These are phyloP conservation scores for Aspergillus sp. DNA, from an alignment of 2,329 filamentous ascomycete genomes.

Conservation along the genomic window DNA sequence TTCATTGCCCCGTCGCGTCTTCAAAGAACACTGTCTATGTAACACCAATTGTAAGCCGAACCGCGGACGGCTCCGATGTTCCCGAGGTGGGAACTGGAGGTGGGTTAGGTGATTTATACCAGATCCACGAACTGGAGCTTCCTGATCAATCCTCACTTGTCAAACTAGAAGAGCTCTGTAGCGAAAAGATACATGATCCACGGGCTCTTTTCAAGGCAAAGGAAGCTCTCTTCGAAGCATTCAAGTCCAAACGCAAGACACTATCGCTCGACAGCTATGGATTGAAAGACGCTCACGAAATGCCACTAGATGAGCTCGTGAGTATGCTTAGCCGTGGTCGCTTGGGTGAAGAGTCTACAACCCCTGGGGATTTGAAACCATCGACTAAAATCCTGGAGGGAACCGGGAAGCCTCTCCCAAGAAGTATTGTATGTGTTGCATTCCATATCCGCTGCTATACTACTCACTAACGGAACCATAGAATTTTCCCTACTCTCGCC, in stretches of 20 bases:
- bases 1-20: slow-evolving; percentile 43
- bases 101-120: slow-evolving; percentile 72
- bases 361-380: background rate
- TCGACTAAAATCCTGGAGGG: background rate
- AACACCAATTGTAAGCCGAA: slow-evolving; percentile 70
- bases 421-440: slow-evolving; percentile 34
- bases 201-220: slow-evolving; percentile 28
- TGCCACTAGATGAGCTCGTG: slow-evolving; percentile 38
- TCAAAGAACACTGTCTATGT: slow-evolving; percentile 67
- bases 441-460: background rate
- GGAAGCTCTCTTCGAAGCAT: slow-evolving; percentile 32
- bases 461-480: slow-evolving; percentile 18
- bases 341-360: background rate
- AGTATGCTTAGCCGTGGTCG: slow-evolving; percentile 29
- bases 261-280: slow-evolving; percentile 41
- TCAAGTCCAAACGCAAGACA: slow-evolving; percentile 31
- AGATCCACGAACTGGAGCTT: slow-evolving; percentile 65
- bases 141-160: slow-evolving; percentile 49
- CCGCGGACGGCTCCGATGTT: slow-evolving; percentile 58
- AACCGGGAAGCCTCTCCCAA: slow-evolving; percentile 20
- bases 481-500: slow-evolving; percentile 81
- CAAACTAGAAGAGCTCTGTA: slow-evolving; percentile 55
- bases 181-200: slow-evolving; percentile 35
- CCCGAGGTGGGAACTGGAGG: slow-evolving; percentile 76
- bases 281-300: slow-evolving; percentile 36